Evolutionary conservation across 352 stramenopile genomes (phyloP), one percentile per base, ranked within the genome.

Genomic region (Phytophthora hibernalis): DNA sequence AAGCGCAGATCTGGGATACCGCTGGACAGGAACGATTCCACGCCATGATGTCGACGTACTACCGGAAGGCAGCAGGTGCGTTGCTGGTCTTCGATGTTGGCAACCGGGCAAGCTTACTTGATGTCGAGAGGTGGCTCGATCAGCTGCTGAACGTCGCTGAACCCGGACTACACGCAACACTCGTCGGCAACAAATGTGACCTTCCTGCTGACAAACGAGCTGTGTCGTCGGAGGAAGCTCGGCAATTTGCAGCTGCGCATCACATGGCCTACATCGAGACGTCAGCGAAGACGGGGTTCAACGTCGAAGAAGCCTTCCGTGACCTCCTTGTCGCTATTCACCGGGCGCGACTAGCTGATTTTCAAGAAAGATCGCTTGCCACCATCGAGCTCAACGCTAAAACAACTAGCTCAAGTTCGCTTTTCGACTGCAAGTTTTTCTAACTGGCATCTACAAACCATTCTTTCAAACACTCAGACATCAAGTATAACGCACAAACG

Each of bases 1-100:
- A 96, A 65, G 87, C 87, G 0, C 84, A 96, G 62, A 97, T 97
- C 61, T 97, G 89, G 89, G 89, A 97, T 57, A 97, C 89, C 0
- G 89, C 89, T 5, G 89, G 89, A 1, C 89, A 95, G 30, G 89
- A 96, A 63, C 83, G 85, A 26, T 97, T 93, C 75, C 86, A 93
- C 52, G 82, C 86, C 15, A 97, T 96, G 86, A 95, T 95, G 87
- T 79, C 84, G 10, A 96, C 89, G 4, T 97, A 96, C 68, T 97
- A 97, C 59, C 84, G 89, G 42, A 95, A 93, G 57, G 82, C 85
- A 21, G 74, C 89, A 16, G 85, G 85, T 0, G 85, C 83, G 15
- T 70, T 94, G n/a, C 58, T 94, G 6, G 85, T 94, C n/a, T 94
- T 91, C 43, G 85, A 94, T 53, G 74, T 94, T 10, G 77, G 74